phyloP scores from a whole-genome alignment of 139 green algal genomes.

The Trebouxia sp. region DNA sequence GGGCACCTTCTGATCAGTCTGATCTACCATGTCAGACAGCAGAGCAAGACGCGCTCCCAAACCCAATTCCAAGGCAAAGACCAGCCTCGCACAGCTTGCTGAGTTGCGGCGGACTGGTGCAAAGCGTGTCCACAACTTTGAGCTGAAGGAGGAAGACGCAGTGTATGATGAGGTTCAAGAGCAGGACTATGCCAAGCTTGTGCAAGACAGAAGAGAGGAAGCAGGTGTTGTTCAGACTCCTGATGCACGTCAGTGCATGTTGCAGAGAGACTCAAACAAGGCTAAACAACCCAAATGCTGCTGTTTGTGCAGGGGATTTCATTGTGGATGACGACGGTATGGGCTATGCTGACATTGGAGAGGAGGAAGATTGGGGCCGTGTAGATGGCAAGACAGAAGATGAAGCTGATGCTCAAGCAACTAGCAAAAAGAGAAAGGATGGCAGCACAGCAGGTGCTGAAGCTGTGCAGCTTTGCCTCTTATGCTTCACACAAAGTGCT shows the following conservation, averaged over 20 bases:
- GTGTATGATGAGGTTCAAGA: constrained; percentile 94
- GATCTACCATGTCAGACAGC: constrained; percentile 25
- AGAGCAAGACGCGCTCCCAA: neutral
- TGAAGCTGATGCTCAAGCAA: constrained; percentile 30
- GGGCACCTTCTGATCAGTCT: neutral
- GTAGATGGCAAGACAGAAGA: constrained; percentile 35
- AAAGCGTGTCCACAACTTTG: constrained; percentile 64
- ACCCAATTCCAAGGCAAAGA: constrained; percentile 34
- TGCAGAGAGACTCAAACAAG: neutral
- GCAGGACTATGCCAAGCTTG: constrained; percentile 83
- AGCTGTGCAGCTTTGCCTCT: neutral
- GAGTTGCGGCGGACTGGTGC: constrained; percentile 47
- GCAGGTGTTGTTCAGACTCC: too few relatives aligned
- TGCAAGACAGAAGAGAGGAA: constrained; percentile 80
- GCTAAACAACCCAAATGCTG: neutral
- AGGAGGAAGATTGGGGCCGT: constrained; percentile 83
- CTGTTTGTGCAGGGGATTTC: constrained; percentile 63
- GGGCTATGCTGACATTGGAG: constrained; percentile 88
- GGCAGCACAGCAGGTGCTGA: neutral
- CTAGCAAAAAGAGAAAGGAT: constrained; percentile 50
- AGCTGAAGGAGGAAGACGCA: constrained; percentile 78
- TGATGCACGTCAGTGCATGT: neutral
- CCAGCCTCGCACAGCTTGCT: constrained; percentile 43
- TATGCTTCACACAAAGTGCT: too few relatives aligned
- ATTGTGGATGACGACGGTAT: constrained; percentile 77